These are phyloP conservation scores for Chlorella variabilis DNA, from an alignment of 163 green algal genomes.

Conservation along the genomic window DNA sequence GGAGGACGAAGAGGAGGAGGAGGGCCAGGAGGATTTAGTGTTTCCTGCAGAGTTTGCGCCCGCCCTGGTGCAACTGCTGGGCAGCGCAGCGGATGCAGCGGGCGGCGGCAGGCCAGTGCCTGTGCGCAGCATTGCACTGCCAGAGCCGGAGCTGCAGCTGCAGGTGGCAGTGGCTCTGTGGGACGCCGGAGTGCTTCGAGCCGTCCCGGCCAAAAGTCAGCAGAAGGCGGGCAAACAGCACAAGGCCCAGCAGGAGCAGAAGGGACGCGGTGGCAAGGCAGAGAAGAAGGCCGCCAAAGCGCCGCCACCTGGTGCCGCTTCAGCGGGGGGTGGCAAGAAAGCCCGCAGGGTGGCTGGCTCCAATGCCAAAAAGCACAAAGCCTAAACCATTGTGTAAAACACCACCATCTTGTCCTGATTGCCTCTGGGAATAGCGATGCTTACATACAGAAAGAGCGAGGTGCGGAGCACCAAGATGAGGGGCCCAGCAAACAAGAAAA, in stretches of 20 bases:
- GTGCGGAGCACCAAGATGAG: too few relatives aligned
- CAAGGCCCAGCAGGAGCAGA: background rate
- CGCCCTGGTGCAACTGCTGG: constrained; percentile 35
- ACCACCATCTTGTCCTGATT: too few relatives aligned
- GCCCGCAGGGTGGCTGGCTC: too few relatives aligned
- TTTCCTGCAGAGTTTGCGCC: constrained; percentile 45
- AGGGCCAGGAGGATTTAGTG: constrained; percentile 29
- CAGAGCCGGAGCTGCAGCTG: constrained; percentile 32
- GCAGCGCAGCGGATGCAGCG: background rate
- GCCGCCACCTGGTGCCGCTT: too few relatives aligned
- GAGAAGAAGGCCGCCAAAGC: background rate
- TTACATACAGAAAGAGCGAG: too few relatives aligned
- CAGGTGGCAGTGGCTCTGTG: constrained; percentile 25
- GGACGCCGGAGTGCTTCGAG: constrained; percentile 17
- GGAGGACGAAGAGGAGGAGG: background rate
- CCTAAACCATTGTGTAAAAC: too few relatives aligned
- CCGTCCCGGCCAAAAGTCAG: background rate
- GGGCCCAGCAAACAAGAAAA: too few relatives aligned
- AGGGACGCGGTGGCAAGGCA: background rate
- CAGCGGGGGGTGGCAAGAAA: too few relatives aligned
- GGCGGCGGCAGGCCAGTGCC: background rate
- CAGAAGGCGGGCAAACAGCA: constrained; percentile 24
- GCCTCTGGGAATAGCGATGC: too few relatives aligned
- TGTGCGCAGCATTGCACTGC: constrained; percentile 14
- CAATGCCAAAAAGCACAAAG: too few relatives aligned